Evolutionary conservation across 768 basidiomycete species (phyloP), one percentile per base, ranked within the genome.

Genomic region (Atractiella rhizophila): DNA sequence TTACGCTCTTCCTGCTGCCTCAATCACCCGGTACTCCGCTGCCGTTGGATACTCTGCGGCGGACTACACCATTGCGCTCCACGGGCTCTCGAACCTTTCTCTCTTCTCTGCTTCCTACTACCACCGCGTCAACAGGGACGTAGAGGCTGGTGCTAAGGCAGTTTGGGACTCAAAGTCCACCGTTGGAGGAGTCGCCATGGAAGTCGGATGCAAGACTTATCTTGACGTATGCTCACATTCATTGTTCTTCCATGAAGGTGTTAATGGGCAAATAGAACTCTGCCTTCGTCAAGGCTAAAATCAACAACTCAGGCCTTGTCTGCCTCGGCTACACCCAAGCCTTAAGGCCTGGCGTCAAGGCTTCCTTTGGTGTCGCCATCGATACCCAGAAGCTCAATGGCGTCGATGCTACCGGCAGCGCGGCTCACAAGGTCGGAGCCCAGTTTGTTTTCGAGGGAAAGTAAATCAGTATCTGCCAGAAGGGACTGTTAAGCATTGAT

Each of bases 41-140:
- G 88, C 85, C 39, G 59, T 80, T 52, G 91, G 88, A 54, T 96
- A 76, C 72, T 83, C 79, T 57, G 86, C 88, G 30, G 81, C 86
- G 26, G 81, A 94, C 59, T 88, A 86, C 61, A 76, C 85, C 46
- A 71, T 94, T 59, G 82, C 86, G 56, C 51, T 96, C 45, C 86
- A 94, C 63, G 82, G 76, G 50, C 71, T 94, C 57, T 76, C 79
- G 67, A 96, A 91, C 70, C 63, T 91, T 60, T 76, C 74, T 59
- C 75, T 74, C 54, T 94, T 85, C 67, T 68, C 76, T 39, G 91
- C 88, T 45, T 80, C 76, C 61, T 98, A 96, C 71, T 96, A 94
- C 69, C 91, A 98, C 71, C 76, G 77, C 47, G 83, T 91, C 58
- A 76, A 67, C 60, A 61, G 66, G 45, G 81, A 85, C 54, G 81